Evolutionary conservation across 495 filamentous ascomycete genomes (phyloP).

Genomic region (Aspergillus campestris): DNA sequence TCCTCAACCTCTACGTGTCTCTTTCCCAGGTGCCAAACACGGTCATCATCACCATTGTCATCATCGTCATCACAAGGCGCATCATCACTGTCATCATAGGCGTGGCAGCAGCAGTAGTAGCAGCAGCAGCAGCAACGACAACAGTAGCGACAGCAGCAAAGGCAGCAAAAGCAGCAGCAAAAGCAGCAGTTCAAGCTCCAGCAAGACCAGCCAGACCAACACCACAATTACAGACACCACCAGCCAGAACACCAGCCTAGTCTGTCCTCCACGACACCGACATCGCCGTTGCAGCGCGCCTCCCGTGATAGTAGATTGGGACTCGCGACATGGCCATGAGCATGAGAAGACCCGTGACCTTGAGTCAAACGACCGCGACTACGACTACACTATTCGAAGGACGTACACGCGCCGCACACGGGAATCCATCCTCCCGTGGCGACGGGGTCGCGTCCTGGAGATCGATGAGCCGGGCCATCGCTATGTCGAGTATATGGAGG

Average conservation of each 20-base stretch:
- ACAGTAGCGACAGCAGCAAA: not conserved
- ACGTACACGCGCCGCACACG: constrained; percentile 5
- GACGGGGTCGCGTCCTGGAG: not conserved
- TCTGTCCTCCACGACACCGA: not conserved
- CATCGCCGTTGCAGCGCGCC: not conserved
- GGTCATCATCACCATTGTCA: constrained; percentile 2
- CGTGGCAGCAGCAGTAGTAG: not conserved
- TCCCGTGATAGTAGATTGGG: too few relatives aligned
- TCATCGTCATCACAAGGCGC: not conserved
- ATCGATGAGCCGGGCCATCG: not conserved
- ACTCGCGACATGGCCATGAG: too few relatives aligned
- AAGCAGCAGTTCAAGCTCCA: constrained; percentile 3
- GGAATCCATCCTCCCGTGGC: constrained; percentile 6
- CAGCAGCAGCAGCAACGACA: not conserved
- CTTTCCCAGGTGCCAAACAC: constrained; percentile 3
- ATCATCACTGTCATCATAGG: not conserved
- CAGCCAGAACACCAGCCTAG: not conserved
- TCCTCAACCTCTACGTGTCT: constrained; percentile 2
- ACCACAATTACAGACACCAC: not conserved
- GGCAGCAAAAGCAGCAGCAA: not conserved
- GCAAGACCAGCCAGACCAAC: not conserved
- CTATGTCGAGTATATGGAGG: constrained; percentile 9
- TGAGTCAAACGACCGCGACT: too few relatives aligned
- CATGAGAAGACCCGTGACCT: too few relatives aligned
- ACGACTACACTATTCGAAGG: constrained; percentile 1